phyloP scores from a whole-genome alignment of 805 yeast genomes.

The Ogataea naganishii region DNA sequence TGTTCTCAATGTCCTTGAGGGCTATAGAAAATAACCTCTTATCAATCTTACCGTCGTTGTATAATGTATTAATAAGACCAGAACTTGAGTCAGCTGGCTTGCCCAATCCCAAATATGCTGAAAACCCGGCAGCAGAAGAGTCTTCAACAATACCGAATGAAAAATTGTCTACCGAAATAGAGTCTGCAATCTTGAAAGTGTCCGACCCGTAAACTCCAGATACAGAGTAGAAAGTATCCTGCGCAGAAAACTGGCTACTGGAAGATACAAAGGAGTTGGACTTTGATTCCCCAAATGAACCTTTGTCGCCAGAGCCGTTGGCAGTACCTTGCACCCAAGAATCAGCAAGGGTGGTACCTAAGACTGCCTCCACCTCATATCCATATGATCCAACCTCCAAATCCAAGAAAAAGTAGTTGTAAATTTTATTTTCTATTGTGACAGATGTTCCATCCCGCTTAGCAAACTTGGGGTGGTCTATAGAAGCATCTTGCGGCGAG shows the following conservation, averaged over 20 bases:
- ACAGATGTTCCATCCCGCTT: constrained; percentile 11
- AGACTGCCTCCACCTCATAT: constrained; percentile 13
- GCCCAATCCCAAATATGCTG: constrained; percentile 16
- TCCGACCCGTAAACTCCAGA: constrained; percentile 14
- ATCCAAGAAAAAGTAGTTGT: constrained; percentile 12
- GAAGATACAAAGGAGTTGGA: no score
- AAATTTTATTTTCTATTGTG: constrained; percentile 8
- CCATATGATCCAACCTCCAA: constrained; percentile 19
- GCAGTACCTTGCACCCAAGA: constrained; percentile 19
- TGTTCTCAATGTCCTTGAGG: constrained; percentile 13
- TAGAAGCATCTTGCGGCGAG: not conserved
- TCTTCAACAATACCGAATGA: constrained; percentile 14
- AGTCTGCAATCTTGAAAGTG: constrained; percentile 6
- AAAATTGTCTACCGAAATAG: constrained; percentile 5
- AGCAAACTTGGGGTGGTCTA: not conserved
- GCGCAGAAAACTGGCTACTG: no score
- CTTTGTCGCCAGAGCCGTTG: not conserved
- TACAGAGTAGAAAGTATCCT: no score
- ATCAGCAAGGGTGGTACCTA: constrained; percentile 23
- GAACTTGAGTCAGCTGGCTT: constrained; percentile 6
- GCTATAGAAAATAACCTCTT: constrained; percentile 20
- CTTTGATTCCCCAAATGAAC: not conserved
- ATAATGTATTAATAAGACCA: constrained; percentile 15
- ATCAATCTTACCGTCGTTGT: constrained; percentile 18
- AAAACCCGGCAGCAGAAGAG: constrained; percentile 5